Percentiles rank a stretch among this genome's conserved stretches.
phyloP scores from a whole-genome alignment of 2,329 filamentous ascomycete genomes.

The Colletotrichum sp. region DNA sequence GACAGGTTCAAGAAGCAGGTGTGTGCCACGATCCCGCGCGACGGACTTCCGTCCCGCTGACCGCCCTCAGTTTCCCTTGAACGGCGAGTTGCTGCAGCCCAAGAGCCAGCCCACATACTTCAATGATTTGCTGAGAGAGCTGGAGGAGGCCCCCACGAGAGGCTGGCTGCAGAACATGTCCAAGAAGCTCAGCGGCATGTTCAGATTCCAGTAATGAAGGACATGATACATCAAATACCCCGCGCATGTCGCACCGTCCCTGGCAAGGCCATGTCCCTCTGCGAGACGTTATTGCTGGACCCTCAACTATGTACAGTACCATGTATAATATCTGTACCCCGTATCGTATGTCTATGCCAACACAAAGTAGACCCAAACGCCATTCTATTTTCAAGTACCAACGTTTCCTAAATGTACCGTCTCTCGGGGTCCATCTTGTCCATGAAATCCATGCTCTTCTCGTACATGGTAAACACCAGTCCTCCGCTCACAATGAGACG shows the following conservation, averaged over 20 bases:
- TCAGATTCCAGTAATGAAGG: slow-evolving; percentile 56
- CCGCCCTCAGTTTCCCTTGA: slow-evolving; percentile 35
- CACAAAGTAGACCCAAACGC: neutral
- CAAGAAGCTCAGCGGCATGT: slow-evolving; percentile 63
- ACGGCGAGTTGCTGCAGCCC: slow-evolving; percentile 58
- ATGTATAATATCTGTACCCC: slow-evolving; percentile 22
- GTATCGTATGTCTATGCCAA: slow-evolving; percentile 20
- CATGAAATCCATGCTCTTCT: slow-evolving; percentile 93
- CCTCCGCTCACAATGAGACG: slow-evolving; percentile 90
- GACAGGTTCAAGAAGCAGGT: slow-evolving; percentile 65
- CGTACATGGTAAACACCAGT: slow-evolving; percentile 98
- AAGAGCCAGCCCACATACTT: slow-evolving; percentile 71
- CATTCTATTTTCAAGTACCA: neutral
- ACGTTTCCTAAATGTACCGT: slow-evolving; percentile 71
- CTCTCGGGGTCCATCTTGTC: slow-evolving; percentile 80
- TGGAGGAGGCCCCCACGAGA: slow-evolving; percentile 66
- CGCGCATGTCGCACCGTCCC: neutral
- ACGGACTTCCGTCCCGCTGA: neutral
- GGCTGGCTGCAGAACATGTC: slow-evolving; percentile 56
- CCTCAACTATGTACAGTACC: slow-evolving; percentile 11
- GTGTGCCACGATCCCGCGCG: slow-evolving; percentile 14
- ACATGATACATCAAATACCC: neutral
- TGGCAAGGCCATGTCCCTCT: neutral
- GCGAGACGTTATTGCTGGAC: neutral
- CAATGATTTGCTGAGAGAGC: slow-evolving; percentile 62